Evolutionary conservation across 2,329 filamentous ascomycete genomes (phyloP).

Genomic region (Juglanconis oblonga): DNA sequence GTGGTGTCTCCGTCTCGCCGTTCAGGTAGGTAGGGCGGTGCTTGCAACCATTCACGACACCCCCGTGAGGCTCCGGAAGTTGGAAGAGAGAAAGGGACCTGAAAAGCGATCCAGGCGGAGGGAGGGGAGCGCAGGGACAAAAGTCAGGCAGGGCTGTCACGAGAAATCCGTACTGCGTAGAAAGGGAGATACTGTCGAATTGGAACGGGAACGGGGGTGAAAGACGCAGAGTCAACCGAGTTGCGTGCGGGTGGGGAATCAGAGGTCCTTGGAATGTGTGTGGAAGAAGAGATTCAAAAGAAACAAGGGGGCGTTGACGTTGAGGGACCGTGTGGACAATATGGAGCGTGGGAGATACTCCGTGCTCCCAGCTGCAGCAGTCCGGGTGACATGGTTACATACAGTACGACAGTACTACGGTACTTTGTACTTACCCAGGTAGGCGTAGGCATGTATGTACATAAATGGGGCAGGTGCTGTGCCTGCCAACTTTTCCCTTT

Average conservation of each 20-base stretch:
- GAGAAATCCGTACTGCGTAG: background rate
- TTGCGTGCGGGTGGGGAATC: background rate
- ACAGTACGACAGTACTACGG: too few species aligned
- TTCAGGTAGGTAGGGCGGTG: background rate
- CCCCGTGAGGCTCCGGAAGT: background rate
- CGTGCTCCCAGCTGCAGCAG: too few species aligned
- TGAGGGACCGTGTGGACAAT: too few species aligned
- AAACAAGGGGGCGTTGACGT: too few species aligned
- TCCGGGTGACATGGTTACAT: too few species aligned
- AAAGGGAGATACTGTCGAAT: constrained; percentile 9
- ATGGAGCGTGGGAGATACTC: too few species aligned
- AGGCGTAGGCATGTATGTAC: too few species aligned
- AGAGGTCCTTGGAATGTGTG: too few species aligned
- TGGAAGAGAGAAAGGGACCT: background rate
- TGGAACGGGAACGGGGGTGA: constrained; percentile 7
- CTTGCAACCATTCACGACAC: background rate
- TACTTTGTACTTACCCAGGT: too few species aligned
- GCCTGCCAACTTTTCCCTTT: too few species aligned
- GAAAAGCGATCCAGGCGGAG: background rate
- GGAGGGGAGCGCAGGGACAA: constrained; percentile 5
- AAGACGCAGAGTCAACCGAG: background rate
- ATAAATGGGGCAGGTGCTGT: too few species aligned
- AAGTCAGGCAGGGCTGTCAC: constrained; percentile 11
- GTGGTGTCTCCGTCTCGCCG: background rate
- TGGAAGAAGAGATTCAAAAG: too few species aligned